Conservation (phyloP, 768 basidiomycete species). For the Tricholoma terreum region DNA sequence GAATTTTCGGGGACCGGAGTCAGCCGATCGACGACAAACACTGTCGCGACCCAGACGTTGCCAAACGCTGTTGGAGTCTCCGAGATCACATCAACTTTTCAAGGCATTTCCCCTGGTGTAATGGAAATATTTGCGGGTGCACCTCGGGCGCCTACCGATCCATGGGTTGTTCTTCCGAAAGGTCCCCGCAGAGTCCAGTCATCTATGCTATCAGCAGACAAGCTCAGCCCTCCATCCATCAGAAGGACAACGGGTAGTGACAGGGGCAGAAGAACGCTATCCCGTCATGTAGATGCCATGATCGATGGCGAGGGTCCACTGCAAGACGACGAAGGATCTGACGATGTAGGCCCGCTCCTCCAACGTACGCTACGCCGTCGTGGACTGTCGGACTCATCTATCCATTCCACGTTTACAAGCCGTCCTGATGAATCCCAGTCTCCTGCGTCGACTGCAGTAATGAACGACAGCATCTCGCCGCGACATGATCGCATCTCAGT, state of each 20-base stretch:
- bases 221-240: constrained; percentile 6
- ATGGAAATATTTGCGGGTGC: constrained; percentile 96
- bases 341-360: constrained; percentile 50
- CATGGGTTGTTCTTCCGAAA: constrained; percentile 70
- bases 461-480: constrained; percentile 24
- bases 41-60: constrained; percentile 25
- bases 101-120: constrained; percentile 34
- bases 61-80: constrained; percentile 2
- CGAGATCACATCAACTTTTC: constrained; percentile 4
- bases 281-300: constrained; percentile 75
- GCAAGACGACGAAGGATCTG: constrained; percentile 37
- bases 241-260: constrained; percentile 19
- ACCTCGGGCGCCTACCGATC: constrained; percentile 51
- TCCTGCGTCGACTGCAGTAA: not conserved
- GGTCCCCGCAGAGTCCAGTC: constrained; percentile 28
- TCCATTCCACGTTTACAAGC: constrained; percentile 77
- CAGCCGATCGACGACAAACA: constrained; percentile 40
- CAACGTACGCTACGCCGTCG: constrained; percentile 70
- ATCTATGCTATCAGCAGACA: constrained; percentile 21
- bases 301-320: constrained; percentile 50
- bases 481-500: constrained; percentile 41
- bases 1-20: constrained; percentile 79
- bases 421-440: constrained; percentile 39
- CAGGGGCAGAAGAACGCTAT: constrained; percentile 35
- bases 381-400: constrained; percentile 89